Conservation (phyloP, 306 rosid species). For the Dalbergia cochinchinensis region DNA sequence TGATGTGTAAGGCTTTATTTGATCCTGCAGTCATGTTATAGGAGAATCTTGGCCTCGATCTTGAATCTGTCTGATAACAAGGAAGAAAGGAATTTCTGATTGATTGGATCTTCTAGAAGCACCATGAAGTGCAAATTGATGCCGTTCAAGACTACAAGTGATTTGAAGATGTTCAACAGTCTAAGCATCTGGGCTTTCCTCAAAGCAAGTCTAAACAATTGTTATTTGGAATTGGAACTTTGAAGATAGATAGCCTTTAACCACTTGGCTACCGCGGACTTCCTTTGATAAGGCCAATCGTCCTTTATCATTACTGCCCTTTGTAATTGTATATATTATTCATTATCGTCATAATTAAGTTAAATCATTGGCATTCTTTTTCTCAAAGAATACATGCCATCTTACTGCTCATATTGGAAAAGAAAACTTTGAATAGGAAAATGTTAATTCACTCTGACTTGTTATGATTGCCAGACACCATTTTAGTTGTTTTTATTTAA, state of each 20-base stretch:
- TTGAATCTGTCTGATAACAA: background rate
- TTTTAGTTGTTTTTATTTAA: too few species aligned
- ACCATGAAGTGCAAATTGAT: background rate
- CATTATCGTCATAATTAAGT: background rate
- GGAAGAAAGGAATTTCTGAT: background rate
- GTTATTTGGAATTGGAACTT: too few species aligned
- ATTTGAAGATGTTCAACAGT: background rate
- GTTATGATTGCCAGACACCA: background rate
- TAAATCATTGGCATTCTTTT: background rate
- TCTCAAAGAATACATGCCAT: background rate
- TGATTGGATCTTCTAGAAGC: background rate
- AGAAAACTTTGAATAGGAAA: background rate
- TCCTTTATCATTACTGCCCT: background rate
- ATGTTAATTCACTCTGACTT: background rate
- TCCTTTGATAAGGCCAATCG: background rate
- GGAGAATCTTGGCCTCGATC: background rate
- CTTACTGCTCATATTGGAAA: background rate
- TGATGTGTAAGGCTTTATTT: background rate
- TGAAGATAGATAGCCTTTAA: too few species aligned
- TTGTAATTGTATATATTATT: background rate
- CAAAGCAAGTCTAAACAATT: too few species aligned
- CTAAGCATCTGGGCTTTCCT: background rate
- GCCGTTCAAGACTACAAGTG: background rate
- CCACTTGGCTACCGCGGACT: background rate
- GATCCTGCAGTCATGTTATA: background rate